These are phyloP conservation scores for Onygenales sp. DNA, from an alignment of 2,329 filamentous ascomycete species.

Conservation along the genomic window DNA sequence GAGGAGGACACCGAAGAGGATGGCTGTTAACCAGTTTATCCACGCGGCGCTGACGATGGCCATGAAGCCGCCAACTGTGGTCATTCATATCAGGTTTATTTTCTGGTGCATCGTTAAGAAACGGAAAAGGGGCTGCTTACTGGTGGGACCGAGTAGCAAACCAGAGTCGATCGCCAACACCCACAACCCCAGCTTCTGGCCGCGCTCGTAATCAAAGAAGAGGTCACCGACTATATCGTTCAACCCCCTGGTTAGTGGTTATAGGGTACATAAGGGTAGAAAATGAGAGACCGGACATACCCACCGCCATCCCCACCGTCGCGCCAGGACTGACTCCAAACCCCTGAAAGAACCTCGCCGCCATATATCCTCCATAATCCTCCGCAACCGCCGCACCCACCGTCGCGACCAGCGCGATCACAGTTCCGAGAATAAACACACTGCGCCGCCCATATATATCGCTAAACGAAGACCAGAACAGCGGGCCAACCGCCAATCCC, in stretches of 20 bases:
- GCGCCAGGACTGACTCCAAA: slow-evolving; percentile 45
- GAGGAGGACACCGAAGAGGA: slow-evolving; percentile 42
- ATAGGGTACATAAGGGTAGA: background rate
- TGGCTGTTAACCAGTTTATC: slow-evolving; percentile 48
- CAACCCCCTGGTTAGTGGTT: background rate
- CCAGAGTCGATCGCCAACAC: slow-evolving; percentile 48
- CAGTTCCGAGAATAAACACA: slow-evolving; percentile 39
- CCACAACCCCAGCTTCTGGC: slow-evolving; percentile 48
- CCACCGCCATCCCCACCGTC: slow-evolving; percentile 46
- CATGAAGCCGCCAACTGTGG: slow-evolving; percentile 41
- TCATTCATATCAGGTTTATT: background rate
- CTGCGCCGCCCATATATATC: slow-evolving; percentile 46
- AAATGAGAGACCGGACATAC: slow-evolving; percentile 10
- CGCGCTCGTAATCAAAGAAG: slow-evolving; percentile 49
- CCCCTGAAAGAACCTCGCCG: slow-evolving; percentile 50
- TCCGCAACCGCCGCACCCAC: slow-evolving; percentile 33
- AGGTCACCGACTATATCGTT: slow-evolving; percentile 38
- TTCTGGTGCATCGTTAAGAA: background rate
- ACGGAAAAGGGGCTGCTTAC: slow-evolving; percentile 19
- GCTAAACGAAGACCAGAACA: slow-evolving; percentile 41
- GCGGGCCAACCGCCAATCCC: slow-evolving; percentile 42
- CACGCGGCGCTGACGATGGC: slow-evolving; percentile 39
- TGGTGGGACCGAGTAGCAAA: slow-evolving; percentile 39
- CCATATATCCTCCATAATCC: slow-evolving; percentile 44
- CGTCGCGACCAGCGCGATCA: slow-evolving; percentile 34